phyloP scores from a whole-genome alignment of 305 asterid species.

The Nicotiana rustica region DNA sequence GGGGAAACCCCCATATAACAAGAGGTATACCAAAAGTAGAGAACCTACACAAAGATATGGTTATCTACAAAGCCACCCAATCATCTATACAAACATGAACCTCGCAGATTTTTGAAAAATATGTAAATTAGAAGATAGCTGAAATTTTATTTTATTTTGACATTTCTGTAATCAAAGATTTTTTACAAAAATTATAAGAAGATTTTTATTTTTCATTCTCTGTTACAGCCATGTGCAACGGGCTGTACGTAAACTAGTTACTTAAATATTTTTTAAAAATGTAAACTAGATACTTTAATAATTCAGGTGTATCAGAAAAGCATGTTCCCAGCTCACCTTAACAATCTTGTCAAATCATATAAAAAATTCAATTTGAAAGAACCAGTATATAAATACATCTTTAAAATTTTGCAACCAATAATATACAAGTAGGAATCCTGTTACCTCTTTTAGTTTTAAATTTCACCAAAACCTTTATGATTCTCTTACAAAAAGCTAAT shows the following conservation, averaged over 20 bases:
- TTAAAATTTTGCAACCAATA: neutral
- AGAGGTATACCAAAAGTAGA: constrained; percentile 16
- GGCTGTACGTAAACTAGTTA: neutral
- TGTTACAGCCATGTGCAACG: neutral
- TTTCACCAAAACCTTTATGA: neutral
- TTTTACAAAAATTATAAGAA: neutral
- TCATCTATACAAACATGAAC: constrained; percentile 9
- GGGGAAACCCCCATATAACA: neutral
- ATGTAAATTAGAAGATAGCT: constrained; percentile 19
- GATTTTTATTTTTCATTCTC: neutral
- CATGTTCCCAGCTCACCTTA: constrained; percentile 1
- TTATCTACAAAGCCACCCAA: constrained; percentile 16
- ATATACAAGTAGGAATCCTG: neutral
- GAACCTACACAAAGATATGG: neutral
- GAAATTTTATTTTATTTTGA: neutral
- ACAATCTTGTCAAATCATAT: constrained; percentile 12
- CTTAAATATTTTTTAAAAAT: too few relatives aligned
- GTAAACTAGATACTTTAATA: neutral
- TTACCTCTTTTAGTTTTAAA: constrained; percentile 25
- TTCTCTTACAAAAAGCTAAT: neutral
- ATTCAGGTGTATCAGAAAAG: neutral
- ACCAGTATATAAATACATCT: neutral
- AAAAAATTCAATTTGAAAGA: constrained; percentile 10
- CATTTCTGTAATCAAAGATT: neutral
- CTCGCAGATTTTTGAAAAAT: neutral